Percentiles rank a stretch among this genome's conserved stretches.
phyloP scores from a whole-genome alignment of 257 asterid genomes.

The Solanum corneliomulleri region DNA sequence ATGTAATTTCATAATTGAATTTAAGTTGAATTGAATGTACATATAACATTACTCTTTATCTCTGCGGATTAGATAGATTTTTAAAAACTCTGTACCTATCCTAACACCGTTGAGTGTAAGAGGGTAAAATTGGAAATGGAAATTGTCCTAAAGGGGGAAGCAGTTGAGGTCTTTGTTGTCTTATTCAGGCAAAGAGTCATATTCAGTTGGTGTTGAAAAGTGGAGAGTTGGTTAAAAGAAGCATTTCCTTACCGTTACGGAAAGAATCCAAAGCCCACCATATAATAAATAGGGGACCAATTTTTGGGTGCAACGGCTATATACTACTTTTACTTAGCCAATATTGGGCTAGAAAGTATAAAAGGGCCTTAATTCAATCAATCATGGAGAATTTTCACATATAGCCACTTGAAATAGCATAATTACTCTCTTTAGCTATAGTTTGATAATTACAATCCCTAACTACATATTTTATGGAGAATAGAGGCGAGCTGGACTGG shows the following conservation, averaged over 20 bases:
- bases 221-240: slow-evolving; percentile 11
- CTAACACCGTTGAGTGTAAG: neutral
- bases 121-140: neutral
- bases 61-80: no score
- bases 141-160: neutral
- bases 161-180: neutral
- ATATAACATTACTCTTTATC: no score
- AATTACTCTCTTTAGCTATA: no score
- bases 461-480: no score
- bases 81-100: no score
- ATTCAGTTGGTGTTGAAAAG: slow-evolving; percentile 23
- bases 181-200: neutral
- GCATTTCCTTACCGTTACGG: slow-evolving; percentile 39
- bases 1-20: no score
- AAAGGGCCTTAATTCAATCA: neutral
- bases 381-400: accelerated
- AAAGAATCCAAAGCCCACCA: slow-evolving; percentile 43
- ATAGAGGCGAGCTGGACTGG: accelerated
- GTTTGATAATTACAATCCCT: accelerated
- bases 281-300: slow-evolving; percentile 3
- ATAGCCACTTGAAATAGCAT: no score
- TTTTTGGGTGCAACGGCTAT: slow-evolving; percentile 31
- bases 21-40: no score
- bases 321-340: slow-evolving; percentile 1
- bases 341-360: neutral